phyloP scores from a whole-genome alignment of 1,139 yeast genomes.

The Arxiozyma slooffiae region DNA sequence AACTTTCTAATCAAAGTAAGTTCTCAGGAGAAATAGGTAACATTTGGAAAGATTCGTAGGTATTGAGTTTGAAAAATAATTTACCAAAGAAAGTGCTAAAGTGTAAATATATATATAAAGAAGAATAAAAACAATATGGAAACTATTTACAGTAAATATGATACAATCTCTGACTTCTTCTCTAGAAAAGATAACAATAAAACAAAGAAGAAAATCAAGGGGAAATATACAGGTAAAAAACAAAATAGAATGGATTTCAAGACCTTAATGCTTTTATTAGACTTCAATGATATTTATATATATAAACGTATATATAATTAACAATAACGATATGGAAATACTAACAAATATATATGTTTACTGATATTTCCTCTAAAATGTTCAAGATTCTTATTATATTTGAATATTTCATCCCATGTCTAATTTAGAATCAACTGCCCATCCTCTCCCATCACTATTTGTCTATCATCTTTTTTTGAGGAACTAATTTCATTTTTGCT shows the following conservation, averaged over 20 bases:
- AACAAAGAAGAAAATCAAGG: constrained; percentile 15
- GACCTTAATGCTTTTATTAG: constrained; percentile 2
- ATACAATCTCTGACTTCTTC: constrained; percentile 14
- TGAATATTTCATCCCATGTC: too few species aligned
- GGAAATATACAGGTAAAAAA: constrained; percentile 12
- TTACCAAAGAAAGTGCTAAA: constrained; percentile 50
- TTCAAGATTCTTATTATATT: not conserved
- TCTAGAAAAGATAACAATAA: constrained; percentile 3
- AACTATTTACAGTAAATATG: constrained; percentile 14
- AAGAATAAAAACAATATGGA: constrained; percentile 13
- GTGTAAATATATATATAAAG: constrained; percentile 42
- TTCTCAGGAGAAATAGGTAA: not conserved
- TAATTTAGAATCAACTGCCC: not conserved
- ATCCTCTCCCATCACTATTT: not conserved
- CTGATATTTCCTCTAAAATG: too few species aligned
- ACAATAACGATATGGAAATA: too few species aligned
- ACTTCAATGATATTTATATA: not conserved
- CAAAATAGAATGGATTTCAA: constrained; percentile 2
- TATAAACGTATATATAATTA: too few species aligned
- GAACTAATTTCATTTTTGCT: not conserved
- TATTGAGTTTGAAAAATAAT: constrained; percentile 37
- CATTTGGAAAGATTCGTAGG: constrained; percentile 39
- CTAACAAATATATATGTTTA: not conserved
- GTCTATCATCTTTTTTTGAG: not conserved
- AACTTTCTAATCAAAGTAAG: not conserved